A percentile compares a stretch with the other conserved stretches of the same genome.
phyloP scores from a whole-genome alignment of 352 stramenopile species.

The Thalassiosira pacifica region DNA sequence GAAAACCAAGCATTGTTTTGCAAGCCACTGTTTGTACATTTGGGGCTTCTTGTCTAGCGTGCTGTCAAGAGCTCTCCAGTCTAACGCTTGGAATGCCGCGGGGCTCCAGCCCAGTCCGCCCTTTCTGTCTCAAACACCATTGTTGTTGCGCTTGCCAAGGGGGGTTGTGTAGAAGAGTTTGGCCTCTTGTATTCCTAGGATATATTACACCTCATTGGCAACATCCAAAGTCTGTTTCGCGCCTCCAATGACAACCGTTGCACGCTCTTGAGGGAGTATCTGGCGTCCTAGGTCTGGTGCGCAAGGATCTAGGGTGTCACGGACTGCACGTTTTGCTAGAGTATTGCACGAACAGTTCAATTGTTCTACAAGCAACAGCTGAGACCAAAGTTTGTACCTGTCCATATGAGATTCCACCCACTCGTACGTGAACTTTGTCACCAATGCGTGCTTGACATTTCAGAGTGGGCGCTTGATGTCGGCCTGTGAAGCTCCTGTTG shows the following conservation, averaged over 20 bases:
- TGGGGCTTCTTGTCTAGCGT: neutral
- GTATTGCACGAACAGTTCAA: neutral
- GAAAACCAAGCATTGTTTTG: neutral
- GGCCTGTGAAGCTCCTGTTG: neutral
- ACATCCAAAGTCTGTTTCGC: conserved; percentile 1
- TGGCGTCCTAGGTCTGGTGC: too few relatives aligned
- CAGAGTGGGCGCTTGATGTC: neutral
- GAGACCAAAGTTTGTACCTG: neutral
- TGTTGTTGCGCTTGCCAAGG: neutral
- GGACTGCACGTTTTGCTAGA: neutral
- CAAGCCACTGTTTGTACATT: neutral
- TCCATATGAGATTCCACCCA: conserved; percentile 15
- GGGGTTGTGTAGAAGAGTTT: neutral
- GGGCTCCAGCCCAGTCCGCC: neutral
- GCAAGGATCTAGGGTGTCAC: too few relatives aligned
- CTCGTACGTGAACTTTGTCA: neutral
- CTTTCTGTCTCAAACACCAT: neutral
- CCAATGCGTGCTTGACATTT: neutral
- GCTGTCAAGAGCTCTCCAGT: neutral
- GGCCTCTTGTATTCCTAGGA: neutral
- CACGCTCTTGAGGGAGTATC: neutral
- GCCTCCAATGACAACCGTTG: neutral
- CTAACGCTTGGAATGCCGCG: neutral
- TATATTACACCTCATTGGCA: neutral
- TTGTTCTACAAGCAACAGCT: conserved; percentile 24